These are phyloP conservation scores for Aspergillus chevalieri DNA, from an alignment of 2,329 filamentous ascomycete species.

Conservation along the genomic window DNA sequence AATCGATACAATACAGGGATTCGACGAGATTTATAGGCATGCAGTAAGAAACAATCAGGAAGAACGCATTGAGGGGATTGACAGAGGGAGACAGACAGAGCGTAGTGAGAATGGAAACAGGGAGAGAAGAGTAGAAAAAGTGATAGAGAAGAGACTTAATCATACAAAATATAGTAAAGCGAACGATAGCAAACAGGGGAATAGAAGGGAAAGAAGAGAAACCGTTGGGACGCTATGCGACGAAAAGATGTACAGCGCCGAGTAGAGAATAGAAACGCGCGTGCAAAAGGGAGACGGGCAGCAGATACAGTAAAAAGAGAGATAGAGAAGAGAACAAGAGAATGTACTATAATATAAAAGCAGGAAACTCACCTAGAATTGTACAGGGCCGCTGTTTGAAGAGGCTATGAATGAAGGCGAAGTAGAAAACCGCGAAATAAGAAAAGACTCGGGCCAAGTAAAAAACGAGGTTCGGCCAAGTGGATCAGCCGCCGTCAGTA, in stretches of 20 bases:
- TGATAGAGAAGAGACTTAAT: no score
- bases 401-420: slow-evolving; percentile 1
- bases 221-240: neutral
- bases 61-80: slow-evolving; percentile 7
- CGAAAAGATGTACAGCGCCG: neutral
- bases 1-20: no score
- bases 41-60: neutral
- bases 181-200: slow-evolving; percentile 1
- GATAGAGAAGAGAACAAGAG: slow-evolving; percentile 3
- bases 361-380: slow-evolving; percentile 4
- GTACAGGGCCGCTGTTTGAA: neutral
- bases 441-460: slow-evolving; percentile 4
- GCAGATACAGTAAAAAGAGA: slow-evolving; percentile 3
- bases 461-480: slow-evolving; percentile 14
- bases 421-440: slow-evolving; percentile 1
- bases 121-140: no score
- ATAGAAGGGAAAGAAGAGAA: slow-evolving; percentile 2
- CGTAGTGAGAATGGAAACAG: no score
- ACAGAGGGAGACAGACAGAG: no score
- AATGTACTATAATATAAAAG: slow-evolving; percentile 1
- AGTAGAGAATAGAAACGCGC: neutral
- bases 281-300: slow-evolving; percentile 2
- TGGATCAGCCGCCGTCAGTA: slow-evolving; percentile 5
- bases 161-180: no score
- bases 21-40: no score